Percentiles rank a stretch among this genome's conserved stretches.
Evolutionary conservation across 345 rosid species (phyloP).

Genomic region (Leavenworthia alabamica): DNA sequence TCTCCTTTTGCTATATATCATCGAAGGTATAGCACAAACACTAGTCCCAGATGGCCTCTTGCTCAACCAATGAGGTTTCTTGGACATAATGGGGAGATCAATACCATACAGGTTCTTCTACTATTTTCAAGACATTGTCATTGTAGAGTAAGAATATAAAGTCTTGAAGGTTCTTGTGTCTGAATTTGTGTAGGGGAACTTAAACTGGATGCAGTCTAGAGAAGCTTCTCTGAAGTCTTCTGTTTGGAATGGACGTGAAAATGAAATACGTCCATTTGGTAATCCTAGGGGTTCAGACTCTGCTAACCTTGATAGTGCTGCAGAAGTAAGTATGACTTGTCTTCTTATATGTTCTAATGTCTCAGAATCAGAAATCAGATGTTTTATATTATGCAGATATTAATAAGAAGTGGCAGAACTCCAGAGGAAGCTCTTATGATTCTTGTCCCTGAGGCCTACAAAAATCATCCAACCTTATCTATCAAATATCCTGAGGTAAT

Average conservation of each 20-base stretch:
- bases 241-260: slow-evolving; percentile 94
- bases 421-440: slow-evolving; percentile 96
- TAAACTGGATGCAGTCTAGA: slow-evolving; percentile 99
- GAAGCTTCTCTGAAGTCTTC: slow-evolving; percentile 81
- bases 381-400: slow-evolving; percentile 45
- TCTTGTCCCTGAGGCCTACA: slow-evolving; percentile 99
- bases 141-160: not conserved
- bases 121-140: not conserved
- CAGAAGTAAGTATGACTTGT: slow-evolving; percentile 62
- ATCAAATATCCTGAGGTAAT: slow-evolving; percentile 90
- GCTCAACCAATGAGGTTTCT: slow-evolving; percentile 99
- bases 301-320: slow-evolving; percentile 94
- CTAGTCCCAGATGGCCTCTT: slow-evolving; percentile 99
- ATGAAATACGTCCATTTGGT: slow-evolving; percentile 92
- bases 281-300: slow-evolving; percentile 95
- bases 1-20: slow-evolving; percentile 97
- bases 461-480: slow-evolving; percentile 81
- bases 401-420: slow-evolving; percentile 84
- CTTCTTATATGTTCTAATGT: too few relatives aligned
- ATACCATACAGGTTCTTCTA: slow-evolving; percentile 79
- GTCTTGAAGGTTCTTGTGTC: not conserved
- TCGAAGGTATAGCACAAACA: slow-evolving; percentile 92
- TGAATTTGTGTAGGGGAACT: slow-evolving; percentile 62
- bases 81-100: slow-evolving; percentile 99
- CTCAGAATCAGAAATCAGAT: too few relatives aligned